Evolutionary conservation across 202 grass and related monocot genomes (phyloP).

Genomic region (Elaeis oleifera): DNA sequence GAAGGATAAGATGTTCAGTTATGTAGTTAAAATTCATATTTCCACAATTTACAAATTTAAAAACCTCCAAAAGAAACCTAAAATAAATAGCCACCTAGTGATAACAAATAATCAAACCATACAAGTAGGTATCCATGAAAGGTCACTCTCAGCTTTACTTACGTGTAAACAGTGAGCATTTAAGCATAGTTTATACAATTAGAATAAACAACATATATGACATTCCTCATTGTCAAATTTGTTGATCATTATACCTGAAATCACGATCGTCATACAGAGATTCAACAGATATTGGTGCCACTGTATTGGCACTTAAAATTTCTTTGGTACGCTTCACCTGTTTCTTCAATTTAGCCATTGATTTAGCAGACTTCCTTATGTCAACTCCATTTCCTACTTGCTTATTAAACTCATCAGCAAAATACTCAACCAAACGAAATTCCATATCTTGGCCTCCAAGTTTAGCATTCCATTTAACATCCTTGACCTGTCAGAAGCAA

Average conservation of each 20-base stretch:
- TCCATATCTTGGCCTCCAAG: conserved; percentile 90
- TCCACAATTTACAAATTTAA: too few relatives aligned
- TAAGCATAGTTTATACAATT: too few relatives aligned
- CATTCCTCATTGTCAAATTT: neutral
- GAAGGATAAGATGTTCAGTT: too few relatives aligned
- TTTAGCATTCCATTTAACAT: conserved; percentile 88
- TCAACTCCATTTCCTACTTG: conserved; percentile 69
- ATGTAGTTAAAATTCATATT: too few relatives aligned
- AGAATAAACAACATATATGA: too few relatives aligned
- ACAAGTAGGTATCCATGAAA: too few relatives aligned
- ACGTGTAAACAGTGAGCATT: too few relatives aligned
- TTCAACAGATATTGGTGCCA: conserved; percentile 92
- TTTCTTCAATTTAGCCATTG: conserved; percentile 99
- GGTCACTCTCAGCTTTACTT: too few relatives aligned
- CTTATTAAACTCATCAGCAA: conserved; percentile 89
- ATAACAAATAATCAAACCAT: too few relatives aligned
- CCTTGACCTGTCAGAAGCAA: conserved; percentile 52
- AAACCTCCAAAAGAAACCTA: too few relatives aligned
- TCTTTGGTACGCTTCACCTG: conserved; percentile 98
- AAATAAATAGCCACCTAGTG: too few relatives aligned
- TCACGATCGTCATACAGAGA: conserved; percentile 85
- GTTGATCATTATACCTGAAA: conserved; percentile 56
- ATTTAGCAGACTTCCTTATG: conserved; percentile 82
- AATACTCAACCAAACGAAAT: conserved; percentile 74
- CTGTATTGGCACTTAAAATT: conserved; percentile 92